phyloP scores from a whole-genome alignment of 2,329 filamentous ascomycete genomes.

The Nemania sp. region DNA sequence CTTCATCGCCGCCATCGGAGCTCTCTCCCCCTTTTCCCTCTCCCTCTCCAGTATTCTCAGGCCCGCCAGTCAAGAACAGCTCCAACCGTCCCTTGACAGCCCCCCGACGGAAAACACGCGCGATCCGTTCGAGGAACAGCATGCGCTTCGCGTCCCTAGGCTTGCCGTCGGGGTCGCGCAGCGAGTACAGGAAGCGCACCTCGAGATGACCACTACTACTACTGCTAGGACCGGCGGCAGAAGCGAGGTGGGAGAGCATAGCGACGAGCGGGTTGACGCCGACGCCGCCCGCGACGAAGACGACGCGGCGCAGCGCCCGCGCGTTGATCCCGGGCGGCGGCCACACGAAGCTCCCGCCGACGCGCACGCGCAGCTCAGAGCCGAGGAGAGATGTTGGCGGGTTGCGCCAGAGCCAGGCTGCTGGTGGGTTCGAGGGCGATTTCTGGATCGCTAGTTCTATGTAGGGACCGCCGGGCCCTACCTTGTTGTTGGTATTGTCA shows the following conservation, averaged over 20 bases:
- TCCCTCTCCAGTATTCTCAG: background rate
- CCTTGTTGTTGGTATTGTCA: background rate
- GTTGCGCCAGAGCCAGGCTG: slow-evolving; percentile 73
- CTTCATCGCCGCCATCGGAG: slow-evolving; percentile 1
- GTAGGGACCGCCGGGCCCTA: slow-evolving; percentile 44
- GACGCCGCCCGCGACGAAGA: slow-evolving; percentile 81
- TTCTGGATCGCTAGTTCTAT: slow-evolving; percentile 79
- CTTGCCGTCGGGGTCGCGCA: slow-evolving; percentile 37
- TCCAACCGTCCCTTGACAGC: slow-evolving; percentile 46
- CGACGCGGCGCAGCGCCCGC: slow-evolving; percentile 56
- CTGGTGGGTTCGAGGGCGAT: slow-evolving; percentile 70
- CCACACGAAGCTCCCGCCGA: slow-evolving; percentile 82
- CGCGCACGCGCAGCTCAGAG: slow-evolving; percentile 64
- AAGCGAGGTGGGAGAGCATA: slow-evolving; percentile 63
- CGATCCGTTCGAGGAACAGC: slow-evolving; percentile 56
- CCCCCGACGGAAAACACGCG: slow-evolving; percentile 43
- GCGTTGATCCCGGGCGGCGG: slow-evolving; percentile 60
- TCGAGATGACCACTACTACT: slow-evolving; percentile 35
- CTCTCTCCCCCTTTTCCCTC: background rate
- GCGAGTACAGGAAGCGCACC: slow-evolving; percentile 67
- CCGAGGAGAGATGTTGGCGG: slow-evolving; percentile 59
- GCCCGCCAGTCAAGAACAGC: slow-evolving; percentile 51
- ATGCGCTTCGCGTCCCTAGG: slow-evolving; percentile 35
- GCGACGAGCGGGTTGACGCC: slow-evolving; percentile 82
- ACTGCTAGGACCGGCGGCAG: background rate